phyloP scores from a whole-genome alignment of 208 protist genomes.

The Acanthamoeba castellanii region DNA sequence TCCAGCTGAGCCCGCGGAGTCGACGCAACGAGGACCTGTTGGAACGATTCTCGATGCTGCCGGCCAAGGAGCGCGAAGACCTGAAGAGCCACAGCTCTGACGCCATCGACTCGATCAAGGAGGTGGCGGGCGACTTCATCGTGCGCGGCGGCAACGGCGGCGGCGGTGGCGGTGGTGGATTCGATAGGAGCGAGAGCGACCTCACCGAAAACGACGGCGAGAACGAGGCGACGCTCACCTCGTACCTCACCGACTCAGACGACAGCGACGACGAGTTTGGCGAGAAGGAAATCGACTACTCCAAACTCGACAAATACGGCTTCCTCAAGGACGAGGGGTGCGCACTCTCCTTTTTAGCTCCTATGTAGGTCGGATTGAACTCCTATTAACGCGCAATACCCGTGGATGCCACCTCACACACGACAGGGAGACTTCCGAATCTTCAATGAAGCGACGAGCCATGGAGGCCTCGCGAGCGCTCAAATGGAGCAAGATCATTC shows the following conservation, averaged over 20 bases:
- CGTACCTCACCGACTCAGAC: not conserved
- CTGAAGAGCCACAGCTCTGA: constrained; percentile 16
- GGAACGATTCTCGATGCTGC: not conserved
- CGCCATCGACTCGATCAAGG: not conserved
- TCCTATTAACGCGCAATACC: too few species aligned
- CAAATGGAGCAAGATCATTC: constrained; percentile 16
- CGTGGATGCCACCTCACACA: too few species aligned
- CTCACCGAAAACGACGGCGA: not conserved
- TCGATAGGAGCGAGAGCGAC: not conserved
- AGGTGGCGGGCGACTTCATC: not conserved
- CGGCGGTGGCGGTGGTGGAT: not conserved
- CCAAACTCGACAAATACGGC: constrained; percentile 17
- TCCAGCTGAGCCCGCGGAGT: not conserved
- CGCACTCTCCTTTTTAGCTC: not conserved
- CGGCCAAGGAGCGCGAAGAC: not conserved
- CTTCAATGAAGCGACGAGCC: not conserved
- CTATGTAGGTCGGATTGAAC: too few species aligned
- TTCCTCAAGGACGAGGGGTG: constrained; percentile 17
- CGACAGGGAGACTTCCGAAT: not conserved
- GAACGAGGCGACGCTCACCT: not conserved
- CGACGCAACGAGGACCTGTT: not conserved
- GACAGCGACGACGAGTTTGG: constrained; percentile 5
- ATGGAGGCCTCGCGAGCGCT: constrained; percentile 2
- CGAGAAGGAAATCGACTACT: constrained; percentile 15
- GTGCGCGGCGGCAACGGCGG: not conserved